These are phyloP conservation scores for Aspergillus luchuensis DNA, from an alignment of 2,329 filamentous ascomycete genomes.

Conservation along the genomic window DNA sequence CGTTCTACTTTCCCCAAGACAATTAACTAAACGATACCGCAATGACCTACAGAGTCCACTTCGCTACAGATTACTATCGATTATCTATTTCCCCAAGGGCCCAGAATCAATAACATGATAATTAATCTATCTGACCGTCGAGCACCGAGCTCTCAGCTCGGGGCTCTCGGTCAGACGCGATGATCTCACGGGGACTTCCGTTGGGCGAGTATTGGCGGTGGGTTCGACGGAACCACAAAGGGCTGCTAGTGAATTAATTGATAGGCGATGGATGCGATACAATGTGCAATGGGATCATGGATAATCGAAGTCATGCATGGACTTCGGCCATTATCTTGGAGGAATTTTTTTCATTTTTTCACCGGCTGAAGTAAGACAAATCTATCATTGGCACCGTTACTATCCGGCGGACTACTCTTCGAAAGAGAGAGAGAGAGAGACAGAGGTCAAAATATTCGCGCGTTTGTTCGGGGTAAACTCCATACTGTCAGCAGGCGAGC, in stretches of 20 bases:
- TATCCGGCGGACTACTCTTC: not conserved
- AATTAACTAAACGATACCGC: not conserved
- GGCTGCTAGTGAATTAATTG: not conserved
- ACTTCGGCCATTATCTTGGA: not conserved
- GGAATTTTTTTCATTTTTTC: not conserved
- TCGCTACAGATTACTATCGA: not conserved
- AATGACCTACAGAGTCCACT: not conserved
- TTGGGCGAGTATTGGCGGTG: slow-evolving; percentile 19
- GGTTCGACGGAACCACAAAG: slow-evolving; percentile 2
- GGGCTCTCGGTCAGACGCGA: slow-evolving; percentile 4
- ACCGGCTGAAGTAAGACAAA: not conserved
- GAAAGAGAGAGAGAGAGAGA: not conserved
- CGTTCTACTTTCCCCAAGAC: not conserved
- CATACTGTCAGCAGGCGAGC: not conserved
- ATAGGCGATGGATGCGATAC: not conserved
- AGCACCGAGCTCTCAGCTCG: not conserved
- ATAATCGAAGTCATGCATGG: not conserved
- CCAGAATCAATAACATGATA: no score
- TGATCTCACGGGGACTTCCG: slow-evolving; percentile 17
- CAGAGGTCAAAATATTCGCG: not conserved
- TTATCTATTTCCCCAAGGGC: not conserved
- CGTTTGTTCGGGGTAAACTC: not conserved
- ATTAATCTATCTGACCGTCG: not conserved
- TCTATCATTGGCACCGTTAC: not conserved
- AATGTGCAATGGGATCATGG: not conserved